These are phyloP conservation scores for Penicillium polonicum DNA, from an alignment of 2,329 filamentous ascomycete genomes.

Conservation along the genomic window DNA sequence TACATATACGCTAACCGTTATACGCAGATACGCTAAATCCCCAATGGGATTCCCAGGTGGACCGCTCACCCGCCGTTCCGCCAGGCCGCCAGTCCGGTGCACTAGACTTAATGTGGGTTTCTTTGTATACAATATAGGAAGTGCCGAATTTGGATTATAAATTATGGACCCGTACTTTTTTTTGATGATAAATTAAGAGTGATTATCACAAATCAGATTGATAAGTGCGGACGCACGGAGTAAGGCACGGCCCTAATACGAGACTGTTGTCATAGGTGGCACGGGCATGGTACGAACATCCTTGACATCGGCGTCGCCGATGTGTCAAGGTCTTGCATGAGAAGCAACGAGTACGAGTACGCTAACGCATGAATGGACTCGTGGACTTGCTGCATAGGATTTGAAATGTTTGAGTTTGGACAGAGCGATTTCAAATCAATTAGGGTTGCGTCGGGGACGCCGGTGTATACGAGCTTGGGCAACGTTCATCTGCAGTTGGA, in stretches of 20 bases:
- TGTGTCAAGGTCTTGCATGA: background rate
- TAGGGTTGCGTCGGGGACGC: conserved; percentile 1
- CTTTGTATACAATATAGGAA: background rate
- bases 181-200: background rate
- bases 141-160: background rate
- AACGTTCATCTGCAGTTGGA: background rate
- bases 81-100: background rate
- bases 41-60: background rate
- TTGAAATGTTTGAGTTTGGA: background rate
- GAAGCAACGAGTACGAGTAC: too few species aligned
- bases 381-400: background rate
- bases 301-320: conserved; percentile 4
- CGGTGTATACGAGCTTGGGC: background rate
- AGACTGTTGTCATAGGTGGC: conserved; percentile 1
- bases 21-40: background rate
- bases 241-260: background rate
- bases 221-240: background rate
- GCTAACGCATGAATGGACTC: background rate
- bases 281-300: background rate
- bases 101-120: background rate
- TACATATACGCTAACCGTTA: background rate
- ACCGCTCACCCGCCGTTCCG: conserved; percentile 5
- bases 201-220: background rate
- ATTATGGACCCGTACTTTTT: background rate
- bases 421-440: background rate